Base-by-base conservation (phyloP, 169 alveolate species). In the Plasmodium cynomolgi region DNA sequence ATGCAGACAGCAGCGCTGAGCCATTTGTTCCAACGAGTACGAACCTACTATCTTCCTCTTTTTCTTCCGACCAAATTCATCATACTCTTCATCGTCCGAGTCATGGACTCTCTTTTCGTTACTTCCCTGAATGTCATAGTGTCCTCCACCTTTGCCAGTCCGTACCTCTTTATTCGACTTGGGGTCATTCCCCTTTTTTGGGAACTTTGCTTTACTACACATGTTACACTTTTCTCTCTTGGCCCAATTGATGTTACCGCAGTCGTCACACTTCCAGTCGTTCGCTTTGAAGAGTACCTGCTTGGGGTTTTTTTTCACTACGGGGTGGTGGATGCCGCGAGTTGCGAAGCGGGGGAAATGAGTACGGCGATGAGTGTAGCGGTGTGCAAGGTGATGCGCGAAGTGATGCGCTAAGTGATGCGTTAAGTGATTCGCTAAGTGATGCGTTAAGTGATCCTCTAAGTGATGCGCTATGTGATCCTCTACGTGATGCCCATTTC, bases 221-320 rank as follows among this genome's bases (percentile, higher is more conserved):
- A 97, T 96, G 83, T 97, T 97, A 84, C 98, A 97, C 41, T 95
- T 96, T 20, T 91, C 95, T 50, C 98, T 82, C 77, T 97, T 79
- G 33, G 98, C 97, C 98, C 98, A 97, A 93, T 97, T 97, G 31
- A 97, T 94, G 73, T 97, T 97, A 15, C 98, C 98, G 81, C 98
- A 97, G 72, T 96, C 97, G 11, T 96, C 95, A 92, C 98, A 97
- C 62, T 94, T 50, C 98, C 98, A 97, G 93, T 97, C 98, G 50
- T 97, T 95, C 54, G 93, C 93, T 82, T 96, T 92, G 37, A 79
- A 96, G 5, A 93, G 44, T 5, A 85, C 68, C 39, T 85, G 84
- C 47, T 85, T 85, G 20, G 80, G 39, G 31, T 72, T 85, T 71
- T 41, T 85, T 37, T 56, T 77, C 81, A 85, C 80, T 75, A 56